Base-by-base conservation (phyloP, 164 flowering plant species). In the Tetrastigma voinierianum region DNA sequence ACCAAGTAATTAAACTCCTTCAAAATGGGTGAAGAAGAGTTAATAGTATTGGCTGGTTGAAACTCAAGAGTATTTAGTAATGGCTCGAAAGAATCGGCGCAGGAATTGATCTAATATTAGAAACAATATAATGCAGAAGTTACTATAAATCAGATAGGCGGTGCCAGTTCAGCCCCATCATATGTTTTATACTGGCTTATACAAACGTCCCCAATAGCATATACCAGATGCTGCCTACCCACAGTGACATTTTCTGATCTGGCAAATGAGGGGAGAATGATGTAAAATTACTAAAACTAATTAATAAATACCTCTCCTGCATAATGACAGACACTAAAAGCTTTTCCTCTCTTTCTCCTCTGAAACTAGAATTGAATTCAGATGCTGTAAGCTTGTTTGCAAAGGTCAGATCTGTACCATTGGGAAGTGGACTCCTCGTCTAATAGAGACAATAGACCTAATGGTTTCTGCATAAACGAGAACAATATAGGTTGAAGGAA, bases 371-470 rank as follows among this genome's bases (percentile, higher is more conserved):
- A 77, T 90, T 90, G 96, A 84, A 62, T 74, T 77, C 70, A 96
- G 76, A 81, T 93, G 98, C 75, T 91, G 92, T 91, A 24, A 95
- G 98, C 84, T 95, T 95, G 82, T 90, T 83, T 40, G 97, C 98
- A 66, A 95, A 86, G 24, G 96, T 88, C 81, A 91, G 76, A 65
- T 96, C 99, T 20, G 97, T 91, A 40, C 93, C 97, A 80, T 96
- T 96, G 99, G 98, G 59, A 96, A 93, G 95, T 96, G 57, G 99
- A 93, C 80, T 96, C 99, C 76, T 95, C 99, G 73, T 95, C 98
- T 64, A 95, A 78, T 58, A 95, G 78, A 62, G 99, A 92, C 63
- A 89, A 59, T 65, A 96, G 71, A 13, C 99, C 99, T 73, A 93
- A 68, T 15, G 99, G 99, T 78, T 86, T 93, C 99, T 96, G 96